Conservation (phyloP, 73 alveolate genomes). For the Uronychia setigera region DNA sequence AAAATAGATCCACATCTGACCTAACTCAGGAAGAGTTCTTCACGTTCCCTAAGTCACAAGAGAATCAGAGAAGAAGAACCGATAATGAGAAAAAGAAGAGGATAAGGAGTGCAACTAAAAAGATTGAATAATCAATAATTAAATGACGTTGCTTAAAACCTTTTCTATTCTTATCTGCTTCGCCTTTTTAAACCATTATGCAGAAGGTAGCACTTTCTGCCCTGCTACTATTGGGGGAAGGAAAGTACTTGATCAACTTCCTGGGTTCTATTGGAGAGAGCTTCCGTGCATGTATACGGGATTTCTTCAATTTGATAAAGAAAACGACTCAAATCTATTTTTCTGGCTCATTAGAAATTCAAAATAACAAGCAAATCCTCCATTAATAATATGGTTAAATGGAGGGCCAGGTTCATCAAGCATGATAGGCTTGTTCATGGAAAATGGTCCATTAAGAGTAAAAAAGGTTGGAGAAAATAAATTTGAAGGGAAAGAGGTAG, state of each 20-base stretch:
- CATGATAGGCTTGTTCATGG: slow-evolving; percentile 84
- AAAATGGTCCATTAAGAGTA: slow-evolving; percentile 89
- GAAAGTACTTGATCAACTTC: too few relatives aligned
- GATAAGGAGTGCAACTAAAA: neutral
- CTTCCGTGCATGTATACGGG: slow-evolving; percentile 18
- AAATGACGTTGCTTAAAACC: too few relatives aligned
- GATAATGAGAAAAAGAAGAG: neutral
- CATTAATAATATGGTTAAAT: slow-evolving; percentile 73
- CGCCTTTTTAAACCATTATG: too few relatives aligned
- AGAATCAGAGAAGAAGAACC: neutral
- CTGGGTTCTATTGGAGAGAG: too few relatives aligned
- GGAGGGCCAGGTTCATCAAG: slow-evolving; percentile 98
- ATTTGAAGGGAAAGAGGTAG: slow-evolving; percentile 17
- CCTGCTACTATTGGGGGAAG: too few relatives aligned
- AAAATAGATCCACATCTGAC: slow-evolving; percentile 22
- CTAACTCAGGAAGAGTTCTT: neutral
- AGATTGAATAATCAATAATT: neutral
- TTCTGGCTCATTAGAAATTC: slow-evolving; percentile 51
- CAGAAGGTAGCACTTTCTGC: too few relatives aligned
- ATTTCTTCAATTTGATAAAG: neutral
- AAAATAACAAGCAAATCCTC: slow-evolving; percentile 24
- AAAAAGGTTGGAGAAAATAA: slow-evolving; percentile 8
- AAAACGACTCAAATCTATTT: slow-evolving; percentile 27
- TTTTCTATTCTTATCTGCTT: too few relatives aligned
- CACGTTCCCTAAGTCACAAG: neutral